Conservation (phyloP, 1,284 basidiomycete species). For the Trichosporon sp. region DNA sequence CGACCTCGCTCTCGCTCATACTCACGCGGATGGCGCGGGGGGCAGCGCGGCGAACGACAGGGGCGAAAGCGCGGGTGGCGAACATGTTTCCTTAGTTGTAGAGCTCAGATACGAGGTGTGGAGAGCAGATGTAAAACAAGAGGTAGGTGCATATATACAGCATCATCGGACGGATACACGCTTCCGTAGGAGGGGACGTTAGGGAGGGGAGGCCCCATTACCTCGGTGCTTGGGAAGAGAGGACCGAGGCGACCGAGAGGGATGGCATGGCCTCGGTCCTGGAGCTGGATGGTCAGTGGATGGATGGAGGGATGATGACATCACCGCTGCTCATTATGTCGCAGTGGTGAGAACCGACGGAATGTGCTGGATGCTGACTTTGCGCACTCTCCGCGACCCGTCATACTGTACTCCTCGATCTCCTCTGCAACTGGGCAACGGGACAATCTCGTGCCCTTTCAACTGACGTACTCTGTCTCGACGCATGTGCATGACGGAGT, state of each 20-base stretch:
- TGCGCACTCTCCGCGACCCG: neutral
- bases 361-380: slow-evolving; percentile 2
- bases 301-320: neutral
- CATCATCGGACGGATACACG: neutral
- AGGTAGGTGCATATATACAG: slow-evolving; percentile 9
- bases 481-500: neutral
- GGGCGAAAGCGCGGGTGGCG: slow-evolving; percentile 6
- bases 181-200: neutral
- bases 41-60: neutral
- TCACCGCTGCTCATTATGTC: neutral
- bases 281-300: neutral
- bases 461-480: neutral
- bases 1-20: neutral
- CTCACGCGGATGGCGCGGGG: slow-evolving; percentile 10
- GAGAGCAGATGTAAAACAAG: neutral
- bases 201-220: neutral
- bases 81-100: neutral
- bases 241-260: neutral
- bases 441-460: too few relatives aligned
- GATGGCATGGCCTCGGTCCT: slow-evolving; percentile 1
- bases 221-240: neutral
- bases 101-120: too few relatives aligned
- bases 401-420: neutral
- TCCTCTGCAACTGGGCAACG: neutral
- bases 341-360: neutral